Evolutionary conservation across 768 basidiomycete genomes (phyloP), one percentile per base, ranked within the genome.

Genomic region (Calocybe indica): DNA sequence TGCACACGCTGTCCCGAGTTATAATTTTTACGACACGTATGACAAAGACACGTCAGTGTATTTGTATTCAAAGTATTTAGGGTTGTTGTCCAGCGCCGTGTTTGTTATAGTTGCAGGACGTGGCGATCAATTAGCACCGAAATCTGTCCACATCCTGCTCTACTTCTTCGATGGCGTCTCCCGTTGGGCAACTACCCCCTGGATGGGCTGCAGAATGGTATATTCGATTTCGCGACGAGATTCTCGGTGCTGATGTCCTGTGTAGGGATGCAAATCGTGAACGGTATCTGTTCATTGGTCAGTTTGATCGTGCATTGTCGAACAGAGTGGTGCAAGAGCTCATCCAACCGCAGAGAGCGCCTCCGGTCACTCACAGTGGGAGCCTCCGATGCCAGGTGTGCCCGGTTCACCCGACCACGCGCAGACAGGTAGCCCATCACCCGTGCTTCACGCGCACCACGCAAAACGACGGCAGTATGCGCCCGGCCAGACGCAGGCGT

Each of bases 191-290:
- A 64, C 68, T 96, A 34, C 94, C 94, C 50, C 86, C 85, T 53
- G 94, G 93, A 37, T 96, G 94, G 94, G 74, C 78, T 53, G 88
- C 91, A 62, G 86, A 94, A 76, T 96, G 94, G 94, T 91, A 62
- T 55, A 73, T 65, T 37, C 48, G n/a, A 1, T 22, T 30, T 40
- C 43, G 28, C 13, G 43, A 30, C 51, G 48, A 30, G 14, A 40
- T 39, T 45, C 11, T 30, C 45, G 39, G 53, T 47, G 41, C 50
- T 54, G 45, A 63, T 50, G 58, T 52, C 47, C 44, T 46, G 50
- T 50, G 37, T 61, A 93, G 92, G 92, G 89, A 94, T 64, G 70
- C 73, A 45, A 74, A 74, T 51, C 75, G 87, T 65, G 86, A 91
- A 65, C 80, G 84, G 58, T 89, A 88, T 71, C 75, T 92, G 62